These are phyloP conservation scores for Cyanophora paradoxa DNA, from an alignment of 78 protist species.

Conservation along the genomic window DNA sequence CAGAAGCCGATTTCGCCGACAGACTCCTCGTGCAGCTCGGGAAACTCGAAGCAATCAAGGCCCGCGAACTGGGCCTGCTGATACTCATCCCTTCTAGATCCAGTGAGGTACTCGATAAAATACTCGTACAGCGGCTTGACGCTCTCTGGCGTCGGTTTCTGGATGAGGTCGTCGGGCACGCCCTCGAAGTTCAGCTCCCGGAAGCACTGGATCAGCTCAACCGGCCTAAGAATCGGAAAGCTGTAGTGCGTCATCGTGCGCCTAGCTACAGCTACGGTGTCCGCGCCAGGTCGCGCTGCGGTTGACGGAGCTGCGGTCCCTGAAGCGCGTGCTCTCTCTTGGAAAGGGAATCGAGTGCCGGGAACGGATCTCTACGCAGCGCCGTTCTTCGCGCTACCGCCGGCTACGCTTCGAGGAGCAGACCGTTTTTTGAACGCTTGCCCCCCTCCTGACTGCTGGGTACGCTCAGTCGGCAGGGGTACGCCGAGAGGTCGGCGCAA, in stretches of 20 bases:
- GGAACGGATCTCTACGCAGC: too few relatives aligned
- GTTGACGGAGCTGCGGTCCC: too few relatives aligned
- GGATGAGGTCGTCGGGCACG: not conserved
- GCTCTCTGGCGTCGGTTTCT: not conserved
- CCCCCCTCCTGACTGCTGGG: too few relatives aligned
- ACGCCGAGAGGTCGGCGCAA: too few relatives aligned
- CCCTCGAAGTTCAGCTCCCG: not conserved
- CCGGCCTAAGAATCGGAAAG: not conserved
- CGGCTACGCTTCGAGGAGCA: too few relatives aligned
- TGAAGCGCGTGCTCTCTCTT: too few relatives aligned
- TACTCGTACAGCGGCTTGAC: not conserved
- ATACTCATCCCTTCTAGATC: not conserved
- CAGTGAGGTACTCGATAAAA: not conserved
- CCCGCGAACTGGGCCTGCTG: not conserved
- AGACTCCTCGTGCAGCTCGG: slow-evolving; percentile 16
- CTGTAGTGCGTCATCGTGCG: not conserved
- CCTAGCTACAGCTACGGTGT: too few relatives aligned
- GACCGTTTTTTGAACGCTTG: too few relatives aligned
- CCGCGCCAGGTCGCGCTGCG: too few relatives aligned
- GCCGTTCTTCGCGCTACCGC: too few relatives aligned
- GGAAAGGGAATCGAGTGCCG: too few relatives aligned
- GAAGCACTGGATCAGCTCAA: not conserved
- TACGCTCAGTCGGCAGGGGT: too few relatives aligned
- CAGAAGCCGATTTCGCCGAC: not conserved
- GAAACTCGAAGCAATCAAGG: not conserved